Evolutionary conservation across 1,139 yeast species (phyloP).

Genomic region (Debaryomyces sp.): DNA sequence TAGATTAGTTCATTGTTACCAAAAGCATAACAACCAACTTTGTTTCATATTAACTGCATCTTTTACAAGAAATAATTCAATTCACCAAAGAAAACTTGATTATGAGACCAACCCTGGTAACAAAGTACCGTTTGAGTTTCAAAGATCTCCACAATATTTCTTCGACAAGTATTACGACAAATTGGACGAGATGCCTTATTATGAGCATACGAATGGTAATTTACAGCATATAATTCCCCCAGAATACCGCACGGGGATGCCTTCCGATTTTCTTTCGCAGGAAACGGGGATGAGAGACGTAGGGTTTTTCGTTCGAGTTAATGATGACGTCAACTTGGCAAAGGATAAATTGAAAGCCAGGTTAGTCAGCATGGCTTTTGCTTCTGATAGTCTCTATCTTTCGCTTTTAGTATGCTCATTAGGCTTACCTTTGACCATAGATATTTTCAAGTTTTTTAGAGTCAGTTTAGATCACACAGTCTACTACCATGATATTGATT

Average conservation of each 20-base stretch:
- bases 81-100: conserved; percentile 18
- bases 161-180: conserved; percentile 36
- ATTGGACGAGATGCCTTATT: conserved; percentile 28
- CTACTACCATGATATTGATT: conserved; percentile 39
- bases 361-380: conserved; percentile 23
- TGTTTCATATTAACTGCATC: conserved; percentile 38
- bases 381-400: conserved; percentile 25
- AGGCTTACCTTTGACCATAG: conserved; percentile 27
- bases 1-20: conserved; percentile 38
- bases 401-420: conserved; percentile 25
- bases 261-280: conserved; percentile 18
- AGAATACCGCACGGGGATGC: conserved; percentile 25
- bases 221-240: conserved; percentile 34
- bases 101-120: conserved; percentile 13
- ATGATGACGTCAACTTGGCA: conserved; percentile 30
- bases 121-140: conserved; percentile 34
- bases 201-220: conserved; percentile 36
- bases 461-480: conserved; percentile 48
- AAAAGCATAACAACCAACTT: conserved; percentile 30
- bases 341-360: conserved; percentile 25
- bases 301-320: conserved; percentile 38
- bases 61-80: conserved; percentile 35
- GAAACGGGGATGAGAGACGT: conserved; percentile 31
- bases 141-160: conserved; percentile 31
- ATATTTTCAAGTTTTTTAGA: conserved; percentile 29